Conservation (phyloP, 345 rosid genomes). For the Turritis glabra region DNA sequence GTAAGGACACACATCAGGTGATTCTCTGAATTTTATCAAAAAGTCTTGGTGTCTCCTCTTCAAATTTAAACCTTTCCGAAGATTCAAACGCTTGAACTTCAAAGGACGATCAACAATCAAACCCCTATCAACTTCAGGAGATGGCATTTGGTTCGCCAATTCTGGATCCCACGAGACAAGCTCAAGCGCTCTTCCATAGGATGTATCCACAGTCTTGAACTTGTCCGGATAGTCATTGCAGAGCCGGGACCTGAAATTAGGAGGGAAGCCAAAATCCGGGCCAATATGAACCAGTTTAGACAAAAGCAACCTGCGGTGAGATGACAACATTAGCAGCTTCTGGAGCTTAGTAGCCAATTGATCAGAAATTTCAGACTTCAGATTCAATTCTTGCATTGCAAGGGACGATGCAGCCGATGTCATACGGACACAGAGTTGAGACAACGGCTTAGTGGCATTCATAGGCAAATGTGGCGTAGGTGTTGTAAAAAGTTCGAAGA, state of each 20-base stretch:
- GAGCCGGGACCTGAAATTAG: slow-evolving; percentile 83
- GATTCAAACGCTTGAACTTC: slow-evolving; percentile 76
- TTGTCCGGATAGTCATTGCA: slow-evolving; percentile 76
- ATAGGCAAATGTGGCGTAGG: slow-evolving; percentile 68
- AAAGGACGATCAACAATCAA: slow-evolving; percentile 84
- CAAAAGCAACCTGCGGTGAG: slow-evolving; percentile 66
- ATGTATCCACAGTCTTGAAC: slow-evolving; percentile 75
- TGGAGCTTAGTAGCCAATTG: slow-evolving; percentile 71
- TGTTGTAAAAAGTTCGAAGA: slow-evolving; percentile 69
- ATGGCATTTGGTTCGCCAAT: slow-evolving; percentile 53
- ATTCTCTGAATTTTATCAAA: slow-evolving; percentile 65
- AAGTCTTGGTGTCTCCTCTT: slow-evolving; percentile 61
- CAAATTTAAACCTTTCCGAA: slow-evolving; percentile 74
- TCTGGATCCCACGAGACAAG: slow-evolving; percentile 76
- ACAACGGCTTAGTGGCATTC: slow-evolving; percentile 67
- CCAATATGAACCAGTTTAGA: slow-evolving; percentile 85
- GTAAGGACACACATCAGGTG: slow-evolving; percentile 73
- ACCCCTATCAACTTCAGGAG: slow-evolving; percentile 39
- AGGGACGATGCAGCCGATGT: slow-evolving; percentile 69
- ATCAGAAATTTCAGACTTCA: slow-evolving; percentile 56
- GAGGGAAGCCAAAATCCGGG: slow-evolving; percentile 85
- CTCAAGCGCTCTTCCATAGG: slow-evolving; percentile 84
- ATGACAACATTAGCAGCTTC: slow-evolving; percentile 86
- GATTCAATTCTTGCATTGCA: slow-evolving; percentile 53
- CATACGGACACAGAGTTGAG: slow-evolving; percentile 76